Conservation (phyloP, 2,329 filamentous ascomycete genomes). For the Aspergillus oerlinghausenensis region DNA sequence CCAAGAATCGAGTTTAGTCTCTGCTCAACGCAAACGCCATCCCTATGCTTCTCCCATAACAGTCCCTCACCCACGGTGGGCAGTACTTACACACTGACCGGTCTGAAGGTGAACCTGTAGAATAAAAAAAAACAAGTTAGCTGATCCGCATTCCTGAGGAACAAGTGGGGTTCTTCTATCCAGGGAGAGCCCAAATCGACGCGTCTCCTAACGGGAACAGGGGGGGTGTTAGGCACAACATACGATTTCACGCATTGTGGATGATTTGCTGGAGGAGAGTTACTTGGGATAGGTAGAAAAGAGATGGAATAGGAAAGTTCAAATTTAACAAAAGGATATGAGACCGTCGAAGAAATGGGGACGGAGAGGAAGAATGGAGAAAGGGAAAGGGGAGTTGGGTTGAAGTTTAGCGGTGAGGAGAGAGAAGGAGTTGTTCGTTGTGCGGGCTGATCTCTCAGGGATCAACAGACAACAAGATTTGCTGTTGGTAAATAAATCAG, state of each 20-base stretch:
- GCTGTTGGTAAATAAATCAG: neutral
- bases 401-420: neutral
- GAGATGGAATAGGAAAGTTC: neutral
- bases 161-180: constrained; percentile 21
- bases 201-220: constrained; percentile 18
- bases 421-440: neutral
- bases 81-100: constrained; percentile 85
- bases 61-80: neutral
- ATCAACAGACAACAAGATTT: constrained; percentile 4
- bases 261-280: constrained; percentile 16
- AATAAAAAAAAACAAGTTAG: constrained; percentile 30
- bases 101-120: constrained; percentile 95
- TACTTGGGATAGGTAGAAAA: constrained; percentile 1
- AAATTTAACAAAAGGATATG: constrained; percentile 13
- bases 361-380: constrained; percentile 16
- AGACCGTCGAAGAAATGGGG: constrained; percentile 18
- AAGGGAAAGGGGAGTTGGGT: neutral
- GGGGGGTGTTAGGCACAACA: constrained; percentile 26
- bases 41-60: neutral
- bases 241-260: constrained; percentile 69
- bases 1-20: constrained; percentile 23
- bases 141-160: constrained; percentile 21
- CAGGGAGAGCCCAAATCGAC: constrained; percentile 30
- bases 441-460: constrained; percentile 8
- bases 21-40: neutral